Base-by-base conservation (phyloP, 2,329 filamentous ascomycete genomes). In the Arthroderma sp. region DNA sequence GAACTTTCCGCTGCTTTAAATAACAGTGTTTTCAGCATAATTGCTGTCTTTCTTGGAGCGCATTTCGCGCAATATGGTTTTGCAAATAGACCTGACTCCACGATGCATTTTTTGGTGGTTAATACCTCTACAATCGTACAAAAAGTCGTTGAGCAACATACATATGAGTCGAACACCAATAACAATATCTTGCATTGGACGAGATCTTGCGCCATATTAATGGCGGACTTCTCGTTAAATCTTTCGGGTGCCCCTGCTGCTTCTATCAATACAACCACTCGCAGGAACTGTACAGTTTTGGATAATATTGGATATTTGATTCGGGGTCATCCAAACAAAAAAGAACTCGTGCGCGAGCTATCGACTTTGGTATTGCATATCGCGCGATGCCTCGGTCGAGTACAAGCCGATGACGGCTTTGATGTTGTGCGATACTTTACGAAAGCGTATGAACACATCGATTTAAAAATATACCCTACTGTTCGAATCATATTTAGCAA, bases 281-380 rank as follows among this genome's bases (percentile, higher is more conserved):
- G 15, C 15, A 22, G 15, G 15, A 22, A 22, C 15, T 22, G 15
- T 22, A 22, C 15, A 22, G 36, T 51, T 44, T 36, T 51, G 34
- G 52, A 51, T 22, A 52, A 50, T 32, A 46, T 64, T 30, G 60
- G 64, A 33, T 45, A 52, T 29, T 61, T 59, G 43, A 60, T 58
- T 27, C 44, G 53, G 15, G 46, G 46, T 15, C 51, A 64, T 43
- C 54, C 53, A 6, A 48, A 54, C 38, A 58, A 58, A 34, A 51
- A 59, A 9, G 56, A 61, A 22, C 47, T 61, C 30, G 43, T 65
- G 32, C 59, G 57, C 39, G 60, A 61, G 40, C 43, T 66, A 29
- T 60, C 63, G 32, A 50, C 52, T 11, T 56, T 66, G 22, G 55
- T 59, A 7, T 54, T 53, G 29, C 57, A 64, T 44, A 52, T 65